phyloP scores from a whole-genome alignment of 2,329 filamentous ascomycete species.

The Colletotrichum sp. region DNA sequence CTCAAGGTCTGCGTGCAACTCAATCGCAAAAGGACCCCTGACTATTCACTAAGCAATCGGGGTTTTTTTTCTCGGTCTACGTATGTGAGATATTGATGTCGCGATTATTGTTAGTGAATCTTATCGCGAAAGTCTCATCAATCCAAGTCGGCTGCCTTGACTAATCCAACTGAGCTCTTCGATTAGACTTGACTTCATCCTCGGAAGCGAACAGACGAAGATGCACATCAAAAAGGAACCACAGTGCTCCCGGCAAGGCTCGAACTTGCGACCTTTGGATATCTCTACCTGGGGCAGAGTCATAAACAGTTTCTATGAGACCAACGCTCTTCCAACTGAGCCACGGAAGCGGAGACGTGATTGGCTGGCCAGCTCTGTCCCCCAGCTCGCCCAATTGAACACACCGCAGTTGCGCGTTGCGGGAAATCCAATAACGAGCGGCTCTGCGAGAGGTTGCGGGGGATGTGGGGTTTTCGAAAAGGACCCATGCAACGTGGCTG shows the following conservation, averaged over 20 bases:
- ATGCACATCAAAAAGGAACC: background rate
- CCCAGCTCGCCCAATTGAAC: background rate
- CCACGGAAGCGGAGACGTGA: background rate
- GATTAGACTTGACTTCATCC: background rate
- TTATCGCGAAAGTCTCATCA: background rate
- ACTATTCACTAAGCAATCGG: background rate
- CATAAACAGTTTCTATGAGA: background rate
- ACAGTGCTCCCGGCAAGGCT: constrained; percentile 1
- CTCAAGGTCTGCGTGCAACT: background rate
- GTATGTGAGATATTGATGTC: rapidly evolving
- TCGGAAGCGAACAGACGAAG: background rate
- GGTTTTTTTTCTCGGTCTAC: background rate
- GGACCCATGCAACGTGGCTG: background rate
- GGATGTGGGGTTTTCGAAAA: background rate
- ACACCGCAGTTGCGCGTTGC: background rate
- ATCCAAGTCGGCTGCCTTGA: rapidly evolving
- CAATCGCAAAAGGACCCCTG: rapidly evolving
- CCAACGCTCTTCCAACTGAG: constrained; percentile 13
- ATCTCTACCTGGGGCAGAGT: background rate
- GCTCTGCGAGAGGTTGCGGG: background rate
- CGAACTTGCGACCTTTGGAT: constrained; percentile 16
- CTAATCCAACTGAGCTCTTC: background rate
- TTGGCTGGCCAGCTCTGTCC: background rate
- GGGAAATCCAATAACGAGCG: background rate
- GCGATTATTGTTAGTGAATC: background rate